Base-by-base conservation (phyloP, 2,329 filamentous ascomycete genomes). In the Aspergillus neotritici region DNA sequence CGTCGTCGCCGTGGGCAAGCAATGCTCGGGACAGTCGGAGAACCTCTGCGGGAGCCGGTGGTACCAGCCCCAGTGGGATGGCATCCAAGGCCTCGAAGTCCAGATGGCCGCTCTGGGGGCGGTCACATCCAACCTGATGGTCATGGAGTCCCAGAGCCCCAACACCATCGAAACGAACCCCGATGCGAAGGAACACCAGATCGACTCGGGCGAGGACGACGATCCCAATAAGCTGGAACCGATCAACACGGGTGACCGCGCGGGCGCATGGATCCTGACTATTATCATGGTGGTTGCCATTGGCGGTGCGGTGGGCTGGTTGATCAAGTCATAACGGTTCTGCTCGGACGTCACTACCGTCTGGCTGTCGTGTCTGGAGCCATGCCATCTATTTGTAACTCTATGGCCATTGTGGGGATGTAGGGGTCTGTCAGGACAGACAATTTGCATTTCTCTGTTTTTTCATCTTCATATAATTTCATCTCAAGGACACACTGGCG, bases 1-100 rank as follows among this genome's bases (percentile, higher is more conserved):
- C 1, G 70, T 82, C 3, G 47, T 69, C 41, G 81, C 75, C 0
- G 83, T 81, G 1, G 75, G 78, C 1, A 72, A 70, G 39, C 75
- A 79, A 47, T 87, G 83, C 62, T 78, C 75, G 5, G 79, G 78
- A 2, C 59, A 63, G 1, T 72, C 74, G 11, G 74, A 79, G 5
- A 72, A 74, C 4, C 85, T 82, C 53, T 79, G 81, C 50, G 67
- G 67, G 4, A 50, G 59, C 37, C 57, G 61, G 31, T 70, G 66
- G 67, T 58, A 49, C 29, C 52, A 55, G 25, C 31, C 44, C 13
- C 58, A 52, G n/a, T 64, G 53, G 46, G 63, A 65, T 33, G 61
- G 61, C 32, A 52, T 42, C 7, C 43, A 49, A n/a, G 60, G 60
- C 8, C 52, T 65, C 14, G 62, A 63, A 31, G 59, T 63, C 48